A percentile compares a stretch with the other conserved stretches of the same genome.
These are phyloP conservation scores for Talinum fruticosum DNA, from an alignment of 148 eudicot genomes.

Conservation along the genomic window DNA sequence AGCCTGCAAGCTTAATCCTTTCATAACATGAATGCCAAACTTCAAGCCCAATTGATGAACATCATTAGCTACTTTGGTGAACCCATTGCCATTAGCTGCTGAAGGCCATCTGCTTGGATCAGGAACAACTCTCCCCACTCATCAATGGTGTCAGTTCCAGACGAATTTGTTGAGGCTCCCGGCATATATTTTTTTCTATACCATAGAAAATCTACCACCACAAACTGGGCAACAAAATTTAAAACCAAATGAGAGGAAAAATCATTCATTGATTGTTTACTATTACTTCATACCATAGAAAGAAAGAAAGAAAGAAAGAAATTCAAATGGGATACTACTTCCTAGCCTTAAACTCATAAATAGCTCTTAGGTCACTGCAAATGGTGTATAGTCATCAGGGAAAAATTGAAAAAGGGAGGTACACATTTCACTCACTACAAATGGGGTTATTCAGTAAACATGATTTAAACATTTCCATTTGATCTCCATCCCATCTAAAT, in stretches of 20 bases:
- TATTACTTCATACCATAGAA: too few relatives aligned
- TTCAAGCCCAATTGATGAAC: conserved; percentile 11
- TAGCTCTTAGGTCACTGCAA: too few relatives aligned
- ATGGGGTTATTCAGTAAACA: too few relatives aligned
- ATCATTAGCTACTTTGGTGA: neutral
- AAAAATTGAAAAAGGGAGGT: too few relatives aligned
- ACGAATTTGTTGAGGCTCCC: conserved; percentile 1
- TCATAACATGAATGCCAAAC: conserved; percentile 9
- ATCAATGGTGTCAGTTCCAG: neutral
- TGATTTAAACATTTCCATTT: too few relatives aligned
- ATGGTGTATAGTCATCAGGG: too few relatives aligned
- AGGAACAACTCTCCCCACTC: conserved; percentile 4
- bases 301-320: too few relatives aligned
- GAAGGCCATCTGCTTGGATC: conserved; percentile 10
- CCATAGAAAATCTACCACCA: conserved; percentile 11
- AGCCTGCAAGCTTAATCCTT: conserved; percentile 1
- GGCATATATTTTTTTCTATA: conserved; percentile 1
- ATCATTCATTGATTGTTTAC: neutral
- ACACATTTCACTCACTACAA: too few relatives aligned
- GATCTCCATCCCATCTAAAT: too few relatives aligned
- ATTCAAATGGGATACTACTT: too few relatives aligned
- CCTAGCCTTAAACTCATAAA: too few relatives aligned
- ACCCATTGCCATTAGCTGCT: neutral
- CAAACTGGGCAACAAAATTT: neutral
- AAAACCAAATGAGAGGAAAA: neutral